Evolutionary conservation across 2,329 filamentous ascomycete genomes (phyloP), one percentile per base, ranked within the genome.

Genomic region (Neofusicoccum sp.): DNA sequence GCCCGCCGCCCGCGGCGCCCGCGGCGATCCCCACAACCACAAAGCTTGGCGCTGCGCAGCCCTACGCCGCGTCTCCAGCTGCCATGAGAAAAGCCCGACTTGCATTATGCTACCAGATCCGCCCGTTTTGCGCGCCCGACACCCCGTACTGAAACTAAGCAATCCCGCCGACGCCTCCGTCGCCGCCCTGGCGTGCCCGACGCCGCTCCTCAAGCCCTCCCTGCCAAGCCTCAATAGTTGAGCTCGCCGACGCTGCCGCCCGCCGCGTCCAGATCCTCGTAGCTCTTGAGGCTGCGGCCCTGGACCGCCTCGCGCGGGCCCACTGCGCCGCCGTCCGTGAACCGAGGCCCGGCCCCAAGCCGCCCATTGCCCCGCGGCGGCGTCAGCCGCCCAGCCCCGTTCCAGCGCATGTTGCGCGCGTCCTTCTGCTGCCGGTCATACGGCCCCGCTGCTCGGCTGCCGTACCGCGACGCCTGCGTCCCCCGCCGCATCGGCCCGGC

Each of bases 181-280:
- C 60, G 41, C 49, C 34, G 50, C 41, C 49, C 49, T 41, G 41
- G 36, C 48, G 37, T 58, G 54, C 54, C 39, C 34, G 39, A 47
- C 41, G 50, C 33, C 33, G 48, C 48, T 43, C 43, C 22, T 16
- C 31, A 36, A 22, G n/a, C 22, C 36, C 22, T 8, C 29, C 22
- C 37, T 37, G 31, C 50, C 49, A 61, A 22, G 6, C 54, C 68
- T 74, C 84, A 98, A 74, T 98, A 98, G 78, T 98, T 96, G 71
- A 98, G 81, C 79, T 97, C 94, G 33, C 91, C 90, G 44, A 89
- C 87, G 44, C 89, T 91, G 58, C 77, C 76, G 43, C 77, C 78
- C 58, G 79, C 80, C n/a, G 96, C 94, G 79, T 99, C 95, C 29
- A 99, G 82, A 74, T 99, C 95, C 77, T 99, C 96, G 74, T 99